phyloP scores from a whole-genome alignment of 2,329 filamentous ascomycete species.

The Fusarium buxicola region DNA sequence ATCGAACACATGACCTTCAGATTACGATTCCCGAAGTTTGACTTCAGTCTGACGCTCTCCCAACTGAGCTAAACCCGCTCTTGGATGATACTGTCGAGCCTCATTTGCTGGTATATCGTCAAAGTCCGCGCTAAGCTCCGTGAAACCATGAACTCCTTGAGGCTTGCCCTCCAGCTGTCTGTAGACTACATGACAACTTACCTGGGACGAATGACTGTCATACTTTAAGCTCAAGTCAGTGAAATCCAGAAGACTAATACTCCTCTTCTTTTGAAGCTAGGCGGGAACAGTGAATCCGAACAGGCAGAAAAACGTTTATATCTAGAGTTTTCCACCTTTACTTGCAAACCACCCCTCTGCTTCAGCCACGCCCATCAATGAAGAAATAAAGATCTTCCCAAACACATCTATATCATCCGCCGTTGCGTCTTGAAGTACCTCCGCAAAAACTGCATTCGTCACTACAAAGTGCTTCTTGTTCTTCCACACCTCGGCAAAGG shows the following conservation, averaged over 20 bases:
- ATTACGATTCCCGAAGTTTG: conserved; percentile 43
- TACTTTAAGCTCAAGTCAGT: too few relatives aligned
- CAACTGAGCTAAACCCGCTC: conserved; percentile 49
- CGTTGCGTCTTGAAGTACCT: conserved; percentile 50
- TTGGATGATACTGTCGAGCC: not conserved
- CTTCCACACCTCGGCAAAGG: conserved; percentile 54
- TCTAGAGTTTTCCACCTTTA: conserved; percentile 35
- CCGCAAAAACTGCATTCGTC: conserved; percentile 43
- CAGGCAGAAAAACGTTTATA: not conserved
- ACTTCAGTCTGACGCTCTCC: conserved; percentile 45
- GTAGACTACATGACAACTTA: too few relatives aligned
- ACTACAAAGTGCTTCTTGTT: conserved; percentile 52
- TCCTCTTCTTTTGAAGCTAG: too few relatives aligned
- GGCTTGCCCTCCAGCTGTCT: too few relatives aligned
- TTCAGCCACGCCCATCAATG: conserved; percentile 49
- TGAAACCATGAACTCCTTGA: too few relatives aligned
- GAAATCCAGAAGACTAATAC: too few relatives aligned
- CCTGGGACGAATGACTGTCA: too few relatives aligned
- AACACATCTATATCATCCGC: conserved; percentile 58
- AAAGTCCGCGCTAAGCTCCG: not conserved
- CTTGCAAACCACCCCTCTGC: conserved; percentile 50
- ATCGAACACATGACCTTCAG: conserved; percentile 50
- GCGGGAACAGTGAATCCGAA: too few relatives aligned
- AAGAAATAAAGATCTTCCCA: conserved; percentile 52
- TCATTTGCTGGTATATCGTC: not conserved